Evolutionary conservation across 371 early-diverging fungal species (phyloP), one percentile per base, ranked within the genome.

Genomic region (Apophysomyces ossiformis): DNA sequence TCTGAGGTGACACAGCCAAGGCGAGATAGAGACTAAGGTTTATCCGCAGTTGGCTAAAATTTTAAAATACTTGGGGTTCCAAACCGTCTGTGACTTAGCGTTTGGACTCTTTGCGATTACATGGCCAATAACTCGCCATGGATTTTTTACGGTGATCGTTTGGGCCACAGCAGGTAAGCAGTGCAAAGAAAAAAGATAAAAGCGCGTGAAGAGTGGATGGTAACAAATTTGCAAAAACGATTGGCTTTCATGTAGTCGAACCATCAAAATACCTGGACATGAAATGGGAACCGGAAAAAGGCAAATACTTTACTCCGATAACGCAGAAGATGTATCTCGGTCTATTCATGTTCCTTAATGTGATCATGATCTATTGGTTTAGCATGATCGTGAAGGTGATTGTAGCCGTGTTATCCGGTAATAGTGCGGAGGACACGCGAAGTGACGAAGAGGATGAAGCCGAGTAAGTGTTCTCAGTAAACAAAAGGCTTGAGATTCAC

Each of bases 91-190:
- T 58, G 88, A 92, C 66, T 63, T 85, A 2, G 72, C 85, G 5
- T 94, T 94, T 77, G 87, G 81, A 21, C 58, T 90, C 5, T 93
- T 94, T 68, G 83, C 87, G n/a, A 43, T 89, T 1, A 78, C 87
- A n/a, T 94, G 94, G 94, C 59, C 91, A 35, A 59, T 81, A 13
- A 88, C 93, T 0, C 85, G 93, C 15, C 93, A 93, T 66, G 70
- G 71, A 41, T 69, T 87, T 65, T 91, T 76, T 58, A 75, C 78
- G 6, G 47, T 73, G 44, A 73, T 90, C 38, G 72, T 81, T 44
- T 80, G 81, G 74, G 77, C 83, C 18, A 62, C 76, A 5, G 87
- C 68, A 46, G 69, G 76, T 75, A 68, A 47, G 61, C 32, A 65
- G 32, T 21, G 35, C 36, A 56, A 8, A 32, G 57, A 37, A 9